These are phyloP conservation scores for Psilocybe sp. DNA, from an alignment of 768 basidiomycete species.

Conservation along the genomic window DNA sequence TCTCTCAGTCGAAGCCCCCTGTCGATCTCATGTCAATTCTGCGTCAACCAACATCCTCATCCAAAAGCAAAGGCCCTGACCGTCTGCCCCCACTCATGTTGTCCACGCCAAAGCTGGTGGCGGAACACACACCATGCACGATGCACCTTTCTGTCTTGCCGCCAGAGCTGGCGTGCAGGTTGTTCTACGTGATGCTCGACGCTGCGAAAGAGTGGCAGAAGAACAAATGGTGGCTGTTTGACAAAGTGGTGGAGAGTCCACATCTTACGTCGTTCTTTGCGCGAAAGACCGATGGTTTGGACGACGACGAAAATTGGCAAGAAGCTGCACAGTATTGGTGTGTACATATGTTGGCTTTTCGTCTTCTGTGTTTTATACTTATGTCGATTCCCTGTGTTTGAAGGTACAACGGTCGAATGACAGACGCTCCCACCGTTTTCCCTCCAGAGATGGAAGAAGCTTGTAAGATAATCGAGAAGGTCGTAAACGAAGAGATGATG, in stretches of 20 bases:
- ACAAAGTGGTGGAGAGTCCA: constrained; percentile 78
- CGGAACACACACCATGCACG: constrained; percentile 73
- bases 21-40: constrained; percentile 57
- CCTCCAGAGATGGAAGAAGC: constrained; percentile 76
- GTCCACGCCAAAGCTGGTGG: constrained; percentile 58
- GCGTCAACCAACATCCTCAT: constrained; percentile 42
- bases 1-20: constrained; percentile 24
- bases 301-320: constrained; percentile 53
- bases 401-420: constrained; percentile 80
- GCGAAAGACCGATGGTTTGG: constrained; percentile 43
- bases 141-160: constrained; percentile 69
- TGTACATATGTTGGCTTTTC: constrained; percentile 4
- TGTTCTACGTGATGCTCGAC: constrained; percentile 73
- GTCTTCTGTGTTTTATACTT: neutral
- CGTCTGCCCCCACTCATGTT: constrained; percentile 62
- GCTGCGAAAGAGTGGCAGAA: constrained; percentile 60
- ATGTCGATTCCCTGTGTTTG: neutral
- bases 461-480: constrained; percentile 62
- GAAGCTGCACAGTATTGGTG: constrained; percentile 78
- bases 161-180: constrained; percentile 66
- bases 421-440: constrained; percentile 54
- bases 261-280: constrained; percentile 81
- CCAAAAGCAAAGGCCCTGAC: constrained; percentile 28
- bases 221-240: constrained; percentile 86
- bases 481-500: constrained; percentile 70